Base-by-base conservation (phyloP, 1,284 basidiomycete genomes). In the Puccinia polysora region DNA sequence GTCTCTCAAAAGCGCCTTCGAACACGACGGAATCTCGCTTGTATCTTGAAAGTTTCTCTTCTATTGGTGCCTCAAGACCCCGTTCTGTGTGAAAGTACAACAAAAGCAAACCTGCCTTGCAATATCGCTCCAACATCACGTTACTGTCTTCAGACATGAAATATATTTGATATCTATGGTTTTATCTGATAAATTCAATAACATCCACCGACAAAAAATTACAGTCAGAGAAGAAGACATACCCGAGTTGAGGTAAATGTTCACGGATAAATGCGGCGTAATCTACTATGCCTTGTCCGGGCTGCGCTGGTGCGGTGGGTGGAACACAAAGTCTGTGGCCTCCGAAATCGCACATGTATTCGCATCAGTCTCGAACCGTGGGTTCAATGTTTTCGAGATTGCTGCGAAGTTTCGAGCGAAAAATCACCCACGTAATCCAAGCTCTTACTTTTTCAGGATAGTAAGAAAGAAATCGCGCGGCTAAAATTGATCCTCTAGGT, bases 321-420 rank as follows among this genome's bases (percentile, higher is more conserved):
- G 65, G 65, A n/a, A 56, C 55, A 50, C 65, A 69, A 30, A 69
- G 28, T 32, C 65, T 69, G 34, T 34, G 40, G 12, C 23, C 12
- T 34, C 25, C 32, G 25, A n/a, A 25, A 68, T 15, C 28, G 23
- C 12, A 25, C n/a, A 28, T 18, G 45, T 14, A 28, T 8, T 47
- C n/a, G 15, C 4, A 43, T 50, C 60, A 68, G 40, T 58, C 32
- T 8, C 5, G 43, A 0, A 52, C 28, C 3, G 43, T 20, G 2
- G 62, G 50, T 15, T n/a, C n/a, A n/a, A n/a, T n/a, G n/a, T 28
- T 60, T 8, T 20, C 6, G 28, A 55, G 8, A 23, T 14, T 14
- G 6, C 18, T 32, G 40, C 32, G 28, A 12, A 15, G 28, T 7
- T 47, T 23, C 12, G 30, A 20, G 38, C 18, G 10, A 43, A n/a